phyloP scores from a whole-genome alignment of 176 grass and related monocot species.

The Rhynchospora tenuis region DNA sequence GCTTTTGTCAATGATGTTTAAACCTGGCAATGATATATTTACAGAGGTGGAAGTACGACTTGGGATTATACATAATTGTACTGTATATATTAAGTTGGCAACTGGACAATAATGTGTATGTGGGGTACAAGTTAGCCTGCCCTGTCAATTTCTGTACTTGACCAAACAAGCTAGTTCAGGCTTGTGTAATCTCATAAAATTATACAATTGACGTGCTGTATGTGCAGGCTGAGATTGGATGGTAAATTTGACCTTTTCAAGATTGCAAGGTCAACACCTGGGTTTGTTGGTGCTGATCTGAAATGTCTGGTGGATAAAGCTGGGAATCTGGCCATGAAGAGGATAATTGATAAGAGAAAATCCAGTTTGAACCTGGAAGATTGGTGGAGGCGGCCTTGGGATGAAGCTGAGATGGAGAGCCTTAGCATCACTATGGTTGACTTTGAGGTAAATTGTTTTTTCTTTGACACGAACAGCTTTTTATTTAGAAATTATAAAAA shows the following conservation, averaged over 20 bases:
- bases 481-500: background rate
- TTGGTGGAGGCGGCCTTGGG: constrained; percentile 89
- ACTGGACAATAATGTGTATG: background rate
- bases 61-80: background rate
- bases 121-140: background rate
- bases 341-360: constrained; percentile 67
- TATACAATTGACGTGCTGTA: background rate
- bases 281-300: constrained; percentile 94
- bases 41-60: too few species aligned
- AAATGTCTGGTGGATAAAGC: constrained; percentile 83
- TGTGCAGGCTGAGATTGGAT: constrained; percentile 48
- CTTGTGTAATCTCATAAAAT: background rate
- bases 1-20: background rate
- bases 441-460: constrained; percentile 59
- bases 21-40: background rate
- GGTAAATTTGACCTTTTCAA: constrained; percentile 81
- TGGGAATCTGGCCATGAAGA: constrained; percentile 95
- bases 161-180: background rate
- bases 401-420: constrained; percentile 51
- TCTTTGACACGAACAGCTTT: background rate
- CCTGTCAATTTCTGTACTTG: background rate
- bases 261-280: constrained; percentile 79
- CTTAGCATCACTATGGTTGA: constrained; percentile 75
- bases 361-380: constrained; percentile 31
- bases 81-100: background rate